Percentiles rank a stretch among this genome's conserved stretches.
Evolutionary conservation across 139 green algal genomes (phyloP).

Genomic region (Choricystis sp.): DNA sequence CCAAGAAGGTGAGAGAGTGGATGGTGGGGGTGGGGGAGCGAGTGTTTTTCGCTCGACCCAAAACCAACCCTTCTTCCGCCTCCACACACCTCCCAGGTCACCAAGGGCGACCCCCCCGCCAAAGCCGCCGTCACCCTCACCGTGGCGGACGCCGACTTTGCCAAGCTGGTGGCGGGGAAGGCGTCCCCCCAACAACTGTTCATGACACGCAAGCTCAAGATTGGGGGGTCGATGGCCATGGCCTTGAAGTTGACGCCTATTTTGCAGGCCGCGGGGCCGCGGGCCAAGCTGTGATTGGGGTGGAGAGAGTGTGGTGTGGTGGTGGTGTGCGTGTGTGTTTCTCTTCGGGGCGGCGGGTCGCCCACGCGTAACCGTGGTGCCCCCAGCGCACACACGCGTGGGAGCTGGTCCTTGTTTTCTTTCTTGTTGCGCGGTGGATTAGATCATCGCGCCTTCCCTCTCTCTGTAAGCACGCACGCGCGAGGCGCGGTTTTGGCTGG

Average conservation of each 20-base stretch:
- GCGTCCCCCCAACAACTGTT: constrained; percentile 73
- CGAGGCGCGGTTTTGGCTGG: too few relatives aligned
- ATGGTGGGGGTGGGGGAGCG: constrained; percentile 8
- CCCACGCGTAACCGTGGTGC: too few relatives aligned
- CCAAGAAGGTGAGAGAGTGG: neutral
- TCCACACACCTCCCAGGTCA: constrained; percentile 10
- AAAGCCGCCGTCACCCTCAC: constrained; percentile 62
- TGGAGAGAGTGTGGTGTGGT: neutral
- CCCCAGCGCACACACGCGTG: too few relatives aligned
- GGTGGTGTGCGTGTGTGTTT: too few relatives aligned
- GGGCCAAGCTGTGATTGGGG: constrained; percentile 26
- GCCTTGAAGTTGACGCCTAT: constrained; percentile 76
- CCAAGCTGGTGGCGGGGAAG: constrained; percentile 50
- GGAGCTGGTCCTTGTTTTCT: too few relatives aligned
- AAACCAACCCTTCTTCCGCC: too few relatives aligned
- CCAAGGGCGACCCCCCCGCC: constrained; percentile 18
- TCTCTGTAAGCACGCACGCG: too few relatives aligned
- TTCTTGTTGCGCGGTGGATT: too few relatives aligned
- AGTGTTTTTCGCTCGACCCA: too few relatives aligned
- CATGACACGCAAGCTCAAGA: constrained; percentile 74
- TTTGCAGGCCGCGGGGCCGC: constrained; percentile 54
- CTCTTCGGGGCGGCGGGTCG: too few relatives aligned
- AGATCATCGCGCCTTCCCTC: too few relatives aligned
- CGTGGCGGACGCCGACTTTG: constrained; percentile 40
- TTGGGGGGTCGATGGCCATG: constrained; percentile 61